A percentile compares a stretch with the other conserved stretches of the same genome.
phyloP scores from a whole-genome alignment of 1,139 yeast species.

The Pichia norvegensis region DNA sequence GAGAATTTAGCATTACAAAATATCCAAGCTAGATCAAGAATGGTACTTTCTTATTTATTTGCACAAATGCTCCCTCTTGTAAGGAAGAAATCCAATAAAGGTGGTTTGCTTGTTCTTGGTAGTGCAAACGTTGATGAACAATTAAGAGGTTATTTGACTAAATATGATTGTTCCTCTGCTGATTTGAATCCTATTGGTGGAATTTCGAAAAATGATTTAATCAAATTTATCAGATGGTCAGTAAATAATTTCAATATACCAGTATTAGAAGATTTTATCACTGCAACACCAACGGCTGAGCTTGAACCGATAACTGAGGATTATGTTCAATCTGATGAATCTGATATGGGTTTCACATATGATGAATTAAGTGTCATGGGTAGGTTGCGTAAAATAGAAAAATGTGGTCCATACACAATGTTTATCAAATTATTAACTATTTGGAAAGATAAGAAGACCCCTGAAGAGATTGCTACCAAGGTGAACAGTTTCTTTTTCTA shows the following conservation, averaged over 20 bases:
- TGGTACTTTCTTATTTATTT: slow-evolving; percentile 88
- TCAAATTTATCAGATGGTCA: slow-evolving; percentile 78
- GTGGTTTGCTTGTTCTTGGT: slow-evolving; percentile 84
- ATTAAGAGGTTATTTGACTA: slow-evolving; percentile 87
- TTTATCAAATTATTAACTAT: slow-evolving; percentile 81
- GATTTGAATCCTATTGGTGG: slow-evolving; percentile 98
- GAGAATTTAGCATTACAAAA: slow-evolving; percentile 93
- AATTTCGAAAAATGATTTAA: slow-evolving; percentile 86
- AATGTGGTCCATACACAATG: slow-evolving; percentile 95
- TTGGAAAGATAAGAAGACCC: slow-evolving; percentile 82
- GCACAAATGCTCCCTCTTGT: slow-evolving; percentile 97
- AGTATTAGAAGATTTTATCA: slow-evolving; percentile 64
- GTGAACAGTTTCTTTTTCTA: slow-evolving; percentile 88
- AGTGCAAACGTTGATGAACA: slow-evolving; percentile 98
- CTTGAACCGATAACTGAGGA: slow-evolving; percentile 88
- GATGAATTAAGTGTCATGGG: slow-evolving; percentile 91
- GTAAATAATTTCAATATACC: slow-evolving; percentile 63
- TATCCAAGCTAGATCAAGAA: slow-evolving; percentile 89
- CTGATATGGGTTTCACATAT: slow-evolving; percentile 97
- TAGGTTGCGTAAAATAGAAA: slow-evolving; percentile 80
- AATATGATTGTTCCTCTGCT: slow-evolving; percentile 94
- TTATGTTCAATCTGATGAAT: slow-evolving; percentile 93
- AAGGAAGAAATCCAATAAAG: slow-evolving; percentile 53
- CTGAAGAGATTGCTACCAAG: slow-evolving; percentile 81
- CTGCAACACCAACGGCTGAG: slow-evolving; percentile 96